A percentile compares a stretch with the other conserved stretches of the same genome.
Evolutionary conservation across 2,329 filamentous ascomycete genomes (phyloP).

Genomic region (Trichothecium roseum): DNA sequence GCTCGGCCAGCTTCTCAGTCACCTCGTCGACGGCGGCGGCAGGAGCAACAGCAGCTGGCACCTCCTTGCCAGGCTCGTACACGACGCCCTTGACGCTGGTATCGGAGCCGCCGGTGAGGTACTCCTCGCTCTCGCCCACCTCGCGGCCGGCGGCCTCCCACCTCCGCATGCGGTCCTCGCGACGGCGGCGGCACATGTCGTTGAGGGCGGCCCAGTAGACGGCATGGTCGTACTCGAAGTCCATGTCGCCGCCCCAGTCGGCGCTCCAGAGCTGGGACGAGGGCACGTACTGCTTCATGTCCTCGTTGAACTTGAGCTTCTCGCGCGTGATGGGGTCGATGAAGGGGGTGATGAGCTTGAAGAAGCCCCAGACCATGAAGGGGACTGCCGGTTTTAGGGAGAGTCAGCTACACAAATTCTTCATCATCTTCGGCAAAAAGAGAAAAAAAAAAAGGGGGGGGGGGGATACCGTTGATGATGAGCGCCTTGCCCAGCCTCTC

Average conservation of each 20-base stretch:
- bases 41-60: conserved; percentile 5
- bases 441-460: background rate
- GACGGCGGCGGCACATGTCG: conserved; percentile 56
- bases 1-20: conserved; percentile 16
- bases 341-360: conserved; percentile 91
- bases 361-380: conserved; percentile 86
- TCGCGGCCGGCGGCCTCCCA: conserved; percentile 75
- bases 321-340: conserved; percentile 89
- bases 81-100: conserved; percentile 21
- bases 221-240: conserved; percentile 86
- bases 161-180: conserved; percentile 50
- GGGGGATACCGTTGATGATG: conserved; percentile 78
- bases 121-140: conserved; percentile 80
- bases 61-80: conserved; percentile 11
- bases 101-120: conserved; percentile 56
- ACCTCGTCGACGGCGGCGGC: conserved; percentile 10
- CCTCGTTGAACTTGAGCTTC: conserved; percentile 97
- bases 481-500: conserved; percentile 82
- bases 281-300: conserved; percentile 74
- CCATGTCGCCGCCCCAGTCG: conserved; percentile 63
- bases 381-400: conserved; percentile 57
- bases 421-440: conserved; percentile 1
- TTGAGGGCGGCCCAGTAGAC: conserved; percentile 83
- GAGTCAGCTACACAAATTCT: too few species aligned
- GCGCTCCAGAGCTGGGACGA: conserved; percentile 71